A percentile compares a stretch with the other conserved stretches of the same genome.
Conservation (phyloP, 2,329 filamentous ascomycete species). For the Penicillium sclerotiorum region DNA sequence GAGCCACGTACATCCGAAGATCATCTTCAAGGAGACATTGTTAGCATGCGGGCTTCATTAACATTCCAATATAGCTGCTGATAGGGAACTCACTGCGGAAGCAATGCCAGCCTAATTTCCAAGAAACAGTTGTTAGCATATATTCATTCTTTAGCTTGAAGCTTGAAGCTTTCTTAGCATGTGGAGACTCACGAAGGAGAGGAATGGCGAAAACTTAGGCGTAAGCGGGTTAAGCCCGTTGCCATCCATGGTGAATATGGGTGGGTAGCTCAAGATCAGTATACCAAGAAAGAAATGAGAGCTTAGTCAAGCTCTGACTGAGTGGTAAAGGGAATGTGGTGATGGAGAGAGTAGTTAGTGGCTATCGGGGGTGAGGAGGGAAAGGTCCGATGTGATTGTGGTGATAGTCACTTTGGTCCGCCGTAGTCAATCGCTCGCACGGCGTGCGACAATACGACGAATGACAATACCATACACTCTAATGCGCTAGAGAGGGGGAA, state of each 20-base stretch:
- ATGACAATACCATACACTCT: conserved; percentile 23
- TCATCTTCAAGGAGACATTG: conserved; percentile 45
- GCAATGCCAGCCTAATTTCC: conserved; percentile 52
- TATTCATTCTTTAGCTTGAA: not conserved
- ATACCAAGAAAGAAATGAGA: conserved; percentile 7
- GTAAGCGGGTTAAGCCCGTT: conserved; percentile 59
- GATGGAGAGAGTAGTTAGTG: conserved; percentile 8
- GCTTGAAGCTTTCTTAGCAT: conserved; percentile 5
- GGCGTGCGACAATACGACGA: conserved; percentile 4
- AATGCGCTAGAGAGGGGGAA: no score
- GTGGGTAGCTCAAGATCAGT: no score
- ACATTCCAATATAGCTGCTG: not conserved
- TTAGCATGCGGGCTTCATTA: conserved; percentile 24
- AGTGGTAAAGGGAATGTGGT: not conserved
- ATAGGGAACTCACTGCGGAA: conserved; percentile 46
- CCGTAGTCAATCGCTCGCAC: conserved; percentile 18
- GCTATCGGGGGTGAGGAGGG: no score
- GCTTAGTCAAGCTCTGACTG: conserved; percentile 9
- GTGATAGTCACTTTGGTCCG: conserved; percentile 27
- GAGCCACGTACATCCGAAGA: conserved; percentile 53
- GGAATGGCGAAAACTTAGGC: conserved; percentile 68
- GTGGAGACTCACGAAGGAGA: conserved; percentile 62
- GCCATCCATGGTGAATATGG: conserved; percentile 47
- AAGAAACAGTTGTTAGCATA: conserved; percentile 27
- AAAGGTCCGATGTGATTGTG: conserved; percentile 17